phyloP scores from a whole-genome alignment of 164 flowering plant genomes.

The Magnolia officinalis region DNA sequence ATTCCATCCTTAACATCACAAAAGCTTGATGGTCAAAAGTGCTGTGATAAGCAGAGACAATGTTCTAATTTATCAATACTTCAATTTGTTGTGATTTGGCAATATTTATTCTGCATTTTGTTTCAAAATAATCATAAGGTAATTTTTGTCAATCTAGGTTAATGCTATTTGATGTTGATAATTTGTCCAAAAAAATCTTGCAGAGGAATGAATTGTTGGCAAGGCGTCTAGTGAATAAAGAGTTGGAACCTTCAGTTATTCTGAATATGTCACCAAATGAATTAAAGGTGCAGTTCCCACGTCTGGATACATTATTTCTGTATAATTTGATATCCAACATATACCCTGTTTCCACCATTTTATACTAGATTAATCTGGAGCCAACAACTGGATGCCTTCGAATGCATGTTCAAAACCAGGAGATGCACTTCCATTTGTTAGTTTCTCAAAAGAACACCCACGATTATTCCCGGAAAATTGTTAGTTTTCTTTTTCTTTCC shows the following conservation, averaged over 20 bases:
- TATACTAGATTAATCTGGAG: not conserved
- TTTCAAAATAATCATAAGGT: too few relatives aligned
- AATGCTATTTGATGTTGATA: not conserved
- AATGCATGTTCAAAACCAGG: not conserved
- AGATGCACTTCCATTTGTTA: not conserved
- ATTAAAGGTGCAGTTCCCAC: constrained; percentile 54
- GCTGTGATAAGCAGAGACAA: not conserved
- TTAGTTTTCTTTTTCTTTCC: too few relatives aligned
- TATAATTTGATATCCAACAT: not conserved
- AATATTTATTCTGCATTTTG: not conserved
- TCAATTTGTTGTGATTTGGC: not conserved
- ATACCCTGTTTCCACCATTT: not conserved
- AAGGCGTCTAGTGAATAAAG: constrained; percentile 62
- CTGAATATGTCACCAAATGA: constrained; percentile 77
- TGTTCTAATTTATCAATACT: not conserved
- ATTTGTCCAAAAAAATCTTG: constrained; percentile 12
- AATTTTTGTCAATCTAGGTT: not conserved
- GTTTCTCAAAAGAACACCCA: not conserved
- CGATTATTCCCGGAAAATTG: too few relatives aligned
- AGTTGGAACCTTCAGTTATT: constrained; percentile 74
- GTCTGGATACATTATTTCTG: not conserved
- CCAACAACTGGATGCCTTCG: not conserved
- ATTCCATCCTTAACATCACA: not conserved
- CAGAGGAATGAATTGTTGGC: constrained; percentile 64
- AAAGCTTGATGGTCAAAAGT: not conserved